Evolutionary conservation across 2,329 filamentous ascomycete species (phyloP).

Genomic region (Onygenales sp.): DNA sequence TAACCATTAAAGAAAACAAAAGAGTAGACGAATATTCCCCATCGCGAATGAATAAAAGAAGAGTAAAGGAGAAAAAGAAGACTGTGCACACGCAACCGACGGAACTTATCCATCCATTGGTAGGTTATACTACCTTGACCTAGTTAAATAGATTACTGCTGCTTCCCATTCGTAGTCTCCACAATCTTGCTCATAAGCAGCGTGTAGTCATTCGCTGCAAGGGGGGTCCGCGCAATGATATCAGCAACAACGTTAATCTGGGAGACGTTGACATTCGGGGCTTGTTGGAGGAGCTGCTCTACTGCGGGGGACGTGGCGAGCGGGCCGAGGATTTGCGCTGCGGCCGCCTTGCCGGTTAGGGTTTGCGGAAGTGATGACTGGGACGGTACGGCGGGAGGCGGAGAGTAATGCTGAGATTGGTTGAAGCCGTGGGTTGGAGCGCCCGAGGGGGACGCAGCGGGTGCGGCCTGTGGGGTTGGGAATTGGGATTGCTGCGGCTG

Average conservation of each 20-base stretch:
- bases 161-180: conserved; percentile 24
- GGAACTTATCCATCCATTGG: no score
- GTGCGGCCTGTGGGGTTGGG: conserved; percentile 7
- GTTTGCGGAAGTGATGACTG: conserved; percentile 17
- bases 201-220: conserved; percentile 50
- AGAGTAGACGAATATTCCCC: no score
- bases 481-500: conserved; percentile 7
- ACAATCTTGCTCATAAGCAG: conserved; percentile 33
- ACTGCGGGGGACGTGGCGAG: conserved; percentile 57
- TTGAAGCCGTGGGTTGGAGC: conserved; percentile 11
- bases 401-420: conserved; percentile 17
- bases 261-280: conserved; percentile 55
- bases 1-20: no score
- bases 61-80: no score
- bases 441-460: conserved; percentile 9
- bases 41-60: no score
- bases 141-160: neutral
- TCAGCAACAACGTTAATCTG: conserved; percentile 66
- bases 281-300: conserved; percentile 59
- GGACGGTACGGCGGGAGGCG: conserved; percentile 12
- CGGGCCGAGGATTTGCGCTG: conserved; percentile 54
- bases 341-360: conserved; percentile 44
- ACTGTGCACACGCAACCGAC: no score
- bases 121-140: no score
- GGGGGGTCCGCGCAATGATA: conserved; percentile 57